These are phyloP conservation scores for Misopates orontium DNA, from an alignment of 257 asterid species.

Conservation along the genomic window DNA sequence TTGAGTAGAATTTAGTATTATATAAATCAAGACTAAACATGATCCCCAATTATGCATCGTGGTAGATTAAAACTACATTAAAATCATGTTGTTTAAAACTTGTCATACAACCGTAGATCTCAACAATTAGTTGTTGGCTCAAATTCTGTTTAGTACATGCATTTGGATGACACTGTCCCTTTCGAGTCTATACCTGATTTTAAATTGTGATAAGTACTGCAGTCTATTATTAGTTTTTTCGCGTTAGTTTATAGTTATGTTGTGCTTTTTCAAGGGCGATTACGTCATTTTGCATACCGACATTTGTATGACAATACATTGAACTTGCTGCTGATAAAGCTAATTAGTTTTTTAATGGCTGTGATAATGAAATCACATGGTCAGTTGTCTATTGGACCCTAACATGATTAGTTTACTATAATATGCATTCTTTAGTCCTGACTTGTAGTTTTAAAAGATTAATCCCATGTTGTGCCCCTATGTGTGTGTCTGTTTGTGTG, in stretches of 20 bases:
- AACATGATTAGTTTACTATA: slow-evolving; percentile 32
- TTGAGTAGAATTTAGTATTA: too few relatives aligned
- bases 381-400: slow-evolving; percentile 40
- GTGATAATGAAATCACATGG: slow-evolving; percentile 59
- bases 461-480: neutral
- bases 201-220: neutral
- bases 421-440: neutral
- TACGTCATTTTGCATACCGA: slow-evolving; percentile 38
- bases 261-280: slow-evolving; percentile 27
- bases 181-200: neutral
- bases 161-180: slow-evolving; percentile 5
- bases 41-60: too few relatives aligned
- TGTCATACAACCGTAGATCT: slow-evolving; percentile 14
- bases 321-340: slow-evolving; percentile 41
- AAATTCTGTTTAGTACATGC: slow-evolving; percentile 34
- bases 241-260: slow-evolving; percentile 20
- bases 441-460: neutral
- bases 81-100: slow-evolving; percentile 1
- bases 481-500: neutral
- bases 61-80: neutral
- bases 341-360: slow-evolving; percentile 33
- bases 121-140: slow-evolving; percentile 36
- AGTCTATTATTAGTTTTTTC: neutral
- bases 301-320: slow-evolving; percentile 37
- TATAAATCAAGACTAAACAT: too few relatives aligned